Evolutionary conservation across 148 eudicot species (phyloP), one percentile per base, ranked within the genome.

Genomic region (Pharnaceum exiguum): DNA sequence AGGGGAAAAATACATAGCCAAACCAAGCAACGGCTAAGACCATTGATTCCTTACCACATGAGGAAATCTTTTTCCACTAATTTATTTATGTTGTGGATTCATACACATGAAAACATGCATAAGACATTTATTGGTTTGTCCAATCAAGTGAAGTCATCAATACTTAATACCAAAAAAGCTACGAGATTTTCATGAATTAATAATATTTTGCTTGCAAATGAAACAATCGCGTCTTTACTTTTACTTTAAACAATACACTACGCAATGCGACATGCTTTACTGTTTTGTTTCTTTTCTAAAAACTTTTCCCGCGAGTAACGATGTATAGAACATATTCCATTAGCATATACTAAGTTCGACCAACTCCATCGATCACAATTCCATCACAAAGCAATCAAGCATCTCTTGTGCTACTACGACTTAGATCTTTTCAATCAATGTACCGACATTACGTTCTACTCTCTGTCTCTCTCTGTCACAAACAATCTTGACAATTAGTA

Each of bases 21-120:
- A 51, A 42, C 50, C 67, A 31, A 51, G 24, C 59, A 27, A n/a
- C n/a, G n/a, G 18, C 48, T 27, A 38, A 25, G 39, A 52, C 66
- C 35, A 15, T 35, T 51, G 19, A 21, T 28, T 62, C 30, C 49
- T 62, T 51, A 62, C 57, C 49, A 51, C 49, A 27, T 51, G n/a
- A 24, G 57, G 35, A 62, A 40, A 30, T 51, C 18, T 22, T 12
- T 18, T 5, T 15, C 24, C 10, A 6, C n/a, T n/a, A n/a, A n/a
- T n/a, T n/a, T n/a, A n/a, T n/a, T n/a, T n/a, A n/a, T n/a, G n/a
- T n/a, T n/a, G n/a, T n/a, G n/a, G n/a, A n/a, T n/a, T n/a, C n/a
- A n/a, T n/a, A n/a, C n/a, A n/a, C n/a, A n/a, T n/a, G n/a, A n/a
- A n/a, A n/a, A n/a, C n/a, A n/a, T n/a, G n/a, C n/a, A n/a, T n/a